These are phyloP conservation scores for Domatiomyces globalis DNA, from an alignment of 2,329 filamentous ascomycete species.

Conservation along the genomic window DNA sequence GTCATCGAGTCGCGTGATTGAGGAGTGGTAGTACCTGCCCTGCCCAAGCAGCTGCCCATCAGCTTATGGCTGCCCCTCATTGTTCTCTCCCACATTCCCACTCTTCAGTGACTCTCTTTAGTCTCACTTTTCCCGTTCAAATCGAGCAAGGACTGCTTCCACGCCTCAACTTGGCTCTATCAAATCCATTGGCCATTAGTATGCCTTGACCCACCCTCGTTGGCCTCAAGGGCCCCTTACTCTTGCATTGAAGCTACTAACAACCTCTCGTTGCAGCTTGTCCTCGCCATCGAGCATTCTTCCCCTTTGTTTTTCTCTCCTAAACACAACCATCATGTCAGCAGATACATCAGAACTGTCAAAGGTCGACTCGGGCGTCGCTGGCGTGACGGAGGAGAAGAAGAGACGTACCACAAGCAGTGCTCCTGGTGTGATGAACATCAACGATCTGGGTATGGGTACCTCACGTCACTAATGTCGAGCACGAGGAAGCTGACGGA, in stretches of 20 bases:
- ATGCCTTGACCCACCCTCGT: neutral
- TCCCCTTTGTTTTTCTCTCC: neutral
- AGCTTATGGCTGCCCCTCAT: neutral
- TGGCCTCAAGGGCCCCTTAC: neutral
- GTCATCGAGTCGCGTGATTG: neutral
- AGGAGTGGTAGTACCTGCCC: neutral
- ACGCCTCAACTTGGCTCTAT: neutral
- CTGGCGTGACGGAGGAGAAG: constrained; percentile 44
- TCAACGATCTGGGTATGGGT: constrained; percentile 70
- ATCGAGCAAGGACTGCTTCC: neutral
- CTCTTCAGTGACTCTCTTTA: neutral
- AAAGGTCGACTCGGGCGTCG: constrained; percentile 86
- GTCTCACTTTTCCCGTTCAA: neutral
- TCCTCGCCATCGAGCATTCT: constrained; percentile 7
- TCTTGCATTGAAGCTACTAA: neutral
- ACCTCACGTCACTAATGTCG: constrained; percentile 1
- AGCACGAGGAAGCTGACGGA: constrained; percentile 1
- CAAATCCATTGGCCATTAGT: neutral
- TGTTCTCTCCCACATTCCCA: neutral
- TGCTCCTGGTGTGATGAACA: constrained; percentile 61
- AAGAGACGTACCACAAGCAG: constrained; percentile 56
- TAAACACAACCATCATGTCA: constrained; percentile 12
- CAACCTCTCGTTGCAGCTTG: neutral
- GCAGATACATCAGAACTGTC: constrained; percentile 26
- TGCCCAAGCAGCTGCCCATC: neutral